These are phyloP conservation scores for Fusarium clavum DNA, from an alignment of 2,329 filamentous ascomycete species.

Conservation along the genomic window DNA sequence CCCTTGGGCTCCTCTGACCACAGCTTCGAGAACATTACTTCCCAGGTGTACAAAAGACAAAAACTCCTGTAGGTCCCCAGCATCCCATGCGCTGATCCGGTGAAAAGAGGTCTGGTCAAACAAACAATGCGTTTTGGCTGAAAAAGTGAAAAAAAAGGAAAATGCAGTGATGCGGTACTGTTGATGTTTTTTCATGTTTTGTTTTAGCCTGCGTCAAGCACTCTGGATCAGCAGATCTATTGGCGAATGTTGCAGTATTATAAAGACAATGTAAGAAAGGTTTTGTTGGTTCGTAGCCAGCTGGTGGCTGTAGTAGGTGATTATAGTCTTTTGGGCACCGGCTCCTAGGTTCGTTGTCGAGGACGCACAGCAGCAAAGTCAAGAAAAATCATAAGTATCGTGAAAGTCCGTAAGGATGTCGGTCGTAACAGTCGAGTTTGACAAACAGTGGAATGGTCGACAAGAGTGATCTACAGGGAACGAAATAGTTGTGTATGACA, in stretches of 20 bases:
- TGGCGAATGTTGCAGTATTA: slow-evolving; percentile 32
- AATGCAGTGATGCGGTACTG: slow-evolving; percentile 20
- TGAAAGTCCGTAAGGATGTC: slow-evolving; percentile 47
- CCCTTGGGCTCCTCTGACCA: slow-evolving; percentile 27
- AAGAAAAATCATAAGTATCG: slow-evolving; percentile 48
- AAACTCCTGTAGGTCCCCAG: slow-evolving; percentile 40
- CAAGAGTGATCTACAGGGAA: slow-evolving; percentile 9
- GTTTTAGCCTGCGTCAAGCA: slow-evolving; percentile 22
- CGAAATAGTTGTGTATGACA: slow-evolving; percentile 12
- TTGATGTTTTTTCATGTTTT: slow-evolving; percentile 35
- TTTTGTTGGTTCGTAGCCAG: slow-evolving; percentile 42
- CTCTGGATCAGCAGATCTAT: slow-evolving; percentile 26
- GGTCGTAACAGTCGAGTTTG: slow-evolving; percentile 42
- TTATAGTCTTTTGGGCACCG: slow-evolving; percentile 40
- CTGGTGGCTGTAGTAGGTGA: slow-evolving; percentile 36
- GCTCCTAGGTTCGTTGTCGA: slow-evolving; percentile 32
- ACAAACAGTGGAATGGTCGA: slow-evolving; percentile 23
- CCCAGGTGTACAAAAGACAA: slow-evolving; percentile 30
- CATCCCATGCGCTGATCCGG: slow-evolving; percentile 34
- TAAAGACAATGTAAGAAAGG: slow-evolving; percentile 30
- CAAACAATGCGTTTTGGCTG: slow-evolving; percentile 27
- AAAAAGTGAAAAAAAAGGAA: not conserved
- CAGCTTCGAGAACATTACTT: slow-evolving; percentile 40
- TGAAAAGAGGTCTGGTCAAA: slow-evolving; percentile 30
- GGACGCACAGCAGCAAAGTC: slow-evolving; percentile 25